Base-by-base conservation (phyloP, 352 stramenopile genomes). In the Thraustochytrium sp. region DNA sequence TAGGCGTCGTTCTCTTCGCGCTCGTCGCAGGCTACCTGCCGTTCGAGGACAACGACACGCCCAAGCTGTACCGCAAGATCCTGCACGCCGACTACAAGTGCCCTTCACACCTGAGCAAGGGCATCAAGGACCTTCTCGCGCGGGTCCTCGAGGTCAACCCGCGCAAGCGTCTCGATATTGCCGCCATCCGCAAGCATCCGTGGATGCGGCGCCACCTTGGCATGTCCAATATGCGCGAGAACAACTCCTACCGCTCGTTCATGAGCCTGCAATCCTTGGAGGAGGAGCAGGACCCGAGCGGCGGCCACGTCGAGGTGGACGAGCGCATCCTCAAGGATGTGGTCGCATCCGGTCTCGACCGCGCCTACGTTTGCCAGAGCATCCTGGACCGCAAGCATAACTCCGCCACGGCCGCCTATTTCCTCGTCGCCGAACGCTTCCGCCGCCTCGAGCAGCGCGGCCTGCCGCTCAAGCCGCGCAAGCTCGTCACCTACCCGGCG, bases 11-110 rank as follows among this genome's bases (percentile, higher is more conserved):
- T 42, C 90, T 97, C 8, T 97, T 96, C 85, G 93, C 93, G 0
- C 91, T 97, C 86, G 90, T 97, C 5, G 94, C 91, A 63, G 94
- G 94, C 0, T 91, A 85, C 77, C 93, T 97, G 73, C 94, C 94
- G 11, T 97, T 97, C 77, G 93, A 97, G 61, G 91, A 97, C 84
- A 90, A 89, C 84, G 97, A 97, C 87, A 97, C 92, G 0, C 91
- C 90, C 29, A 63, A 92, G 46, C 88, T 97, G 1, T 97, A 97
- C 91, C 94, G 96, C 85, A 97, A 97, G 61, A 97, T 97, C 84
- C 86, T 95, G 18, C 91, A 87, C 55, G 92, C 91, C 31, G 89
- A 94, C 55, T 97, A 96, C 88, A 91, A 89, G 65, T 82, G 91
- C 68, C 93, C 93, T 44, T 90, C 90, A 3, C 94, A 90, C 74